These are phyloP conservation scores for Boletus fagicola DNA, from an alignment of 768 basidiomycete genomes.

Conservation along the genomic window DNA sequence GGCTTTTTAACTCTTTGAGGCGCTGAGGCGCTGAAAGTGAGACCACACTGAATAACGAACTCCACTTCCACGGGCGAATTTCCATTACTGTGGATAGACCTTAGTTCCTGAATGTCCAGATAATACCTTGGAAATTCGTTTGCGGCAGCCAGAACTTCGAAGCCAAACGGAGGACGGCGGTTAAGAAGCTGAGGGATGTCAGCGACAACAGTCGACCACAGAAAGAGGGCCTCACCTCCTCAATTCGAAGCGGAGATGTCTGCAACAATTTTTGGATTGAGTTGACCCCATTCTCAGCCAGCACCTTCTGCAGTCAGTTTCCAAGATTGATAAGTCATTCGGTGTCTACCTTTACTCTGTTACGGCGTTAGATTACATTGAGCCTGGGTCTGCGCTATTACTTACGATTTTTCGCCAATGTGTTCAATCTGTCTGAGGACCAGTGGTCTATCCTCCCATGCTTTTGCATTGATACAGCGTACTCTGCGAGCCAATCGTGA, in stretches of 20 bases:
- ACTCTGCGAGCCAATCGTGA: conserved; percentile 42
- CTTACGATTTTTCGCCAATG: conserved; percentile 92
- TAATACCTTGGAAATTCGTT: conserved; percentile 66
- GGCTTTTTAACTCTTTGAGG: conserved; percentile 45
- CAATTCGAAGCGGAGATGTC: conserved; percentile 60
- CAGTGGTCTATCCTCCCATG: conserved; percentile 88
- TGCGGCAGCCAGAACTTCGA: conserved; percentile 59
- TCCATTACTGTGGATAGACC: conserved; percentile 42
- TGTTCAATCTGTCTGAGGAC: conserved; percentile 85
- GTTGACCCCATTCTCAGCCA: conserved; percentile 71
- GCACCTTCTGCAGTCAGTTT: conserved; percentile 47
- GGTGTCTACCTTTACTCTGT: conserved; percentile 26
- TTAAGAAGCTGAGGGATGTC: conserved; percentile 57
- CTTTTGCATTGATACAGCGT: conserved; percentile 76
- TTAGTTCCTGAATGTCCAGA: conserved; percentile 49
- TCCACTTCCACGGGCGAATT: conserved; percentile 55
- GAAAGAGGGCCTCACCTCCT: conserved; percentile 44
- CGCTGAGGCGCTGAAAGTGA: conserved; percentile 35
- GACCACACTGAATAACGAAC: conserved; percentile 56
- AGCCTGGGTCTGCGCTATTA: not conserved
- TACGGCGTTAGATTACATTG: not conserved
- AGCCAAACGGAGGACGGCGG: conserved; percentile 71
- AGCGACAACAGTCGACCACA: not conserved
- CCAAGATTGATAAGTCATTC: not conserved
- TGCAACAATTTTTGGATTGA: conserved; percentile 55